A percentile compares a stretch with the other conserved stretches of the same genome.
These are phyloP conservation scores for Chloranthus sessilifolius DNA, from an alignment of 164 flowering plant species.

Conservation along the genomic window DNA sequence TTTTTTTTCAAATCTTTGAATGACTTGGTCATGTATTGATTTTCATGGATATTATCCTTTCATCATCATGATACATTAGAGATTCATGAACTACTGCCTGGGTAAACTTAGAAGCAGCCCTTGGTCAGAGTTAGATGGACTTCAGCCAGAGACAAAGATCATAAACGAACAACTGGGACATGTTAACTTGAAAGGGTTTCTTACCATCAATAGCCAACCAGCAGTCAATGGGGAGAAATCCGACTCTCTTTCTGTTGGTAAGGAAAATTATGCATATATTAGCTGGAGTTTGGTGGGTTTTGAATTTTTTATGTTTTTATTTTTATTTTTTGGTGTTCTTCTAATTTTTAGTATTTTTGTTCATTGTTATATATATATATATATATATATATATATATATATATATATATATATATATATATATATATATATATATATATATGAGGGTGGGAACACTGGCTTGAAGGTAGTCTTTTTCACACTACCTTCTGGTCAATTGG, in stretches of 20 bases:
- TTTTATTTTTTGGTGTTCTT: too few relatives aligned
- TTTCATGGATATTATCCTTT: background rate
- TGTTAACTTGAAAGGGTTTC: constrained; percentile 80
- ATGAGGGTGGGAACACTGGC: too few relatives aligned
- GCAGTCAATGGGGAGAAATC: constrained; percentile 89
- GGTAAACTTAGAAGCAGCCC: constrained; percentile 82
- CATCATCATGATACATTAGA: constrained; percentile 32
- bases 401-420: too few relatives aligned
- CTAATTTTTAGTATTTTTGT: too few relatives aligned
- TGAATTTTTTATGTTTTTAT: too few relatives aligned
- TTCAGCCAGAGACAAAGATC: constrained; percentile 91
- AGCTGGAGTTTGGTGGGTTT: too few relatives aligned
- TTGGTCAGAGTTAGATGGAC: constrained; percentile 95
- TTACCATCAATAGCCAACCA: constrained; percentile 97
- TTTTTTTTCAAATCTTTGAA: background rate
- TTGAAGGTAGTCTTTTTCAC: too few relatives aligned
- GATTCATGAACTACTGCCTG: constrained; percentile 59
- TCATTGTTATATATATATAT: too few relatives aligned
- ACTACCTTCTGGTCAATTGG: too few relatives aligned
- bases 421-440: too few relatives aligned
- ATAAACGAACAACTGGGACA: constrained; percentile 67
- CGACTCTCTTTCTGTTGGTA: constrained; percentile 83
- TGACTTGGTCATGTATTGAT: constrained; percentile 1
- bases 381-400: too few relatives aligned
- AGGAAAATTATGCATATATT: too few relatives aligned